Evolutionary conservation across 2,329 filamentous ascomycete genomes (phyloP), one percentile per base, ranked within the genome.

Genomic region (Emergomyces pasteurianus): DNA sequence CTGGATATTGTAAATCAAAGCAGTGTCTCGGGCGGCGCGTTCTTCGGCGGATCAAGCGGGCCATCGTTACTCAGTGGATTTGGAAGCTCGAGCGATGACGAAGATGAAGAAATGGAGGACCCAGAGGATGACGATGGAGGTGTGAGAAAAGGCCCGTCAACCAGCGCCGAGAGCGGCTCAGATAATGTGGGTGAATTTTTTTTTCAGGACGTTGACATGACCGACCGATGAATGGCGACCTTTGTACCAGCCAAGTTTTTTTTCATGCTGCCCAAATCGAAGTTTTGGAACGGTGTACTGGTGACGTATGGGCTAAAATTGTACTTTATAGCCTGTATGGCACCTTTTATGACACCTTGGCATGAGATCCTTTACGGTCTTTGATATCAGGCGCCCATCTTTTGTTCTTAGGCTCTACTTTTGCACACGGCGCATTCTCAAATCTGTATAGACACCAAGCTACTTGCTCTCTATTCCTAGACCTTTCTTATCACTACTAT

Each of bases 61-160:
- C 71, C 68, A 58, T 87, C 88, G 36, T 78, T 96, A 63, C 83
- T 94, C 34, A 92, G 89, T 70, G 91, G 92, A 58, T 97, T 97
- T 75, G 92, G 90, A 70, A 95, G 91, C 75, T 94, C 89, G 56
- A 96, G 91, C 69, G 91, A 96, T 67, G 92, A 96, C 74, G 94
- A 97, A 66, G 94, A 97, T 65, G 92, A 96, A 68, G 92, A 96
- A 64, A 88, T 90, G 76, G 90, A 95, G 62, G 74, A 77, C 42
- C 72, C 73, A 42, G 73, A 64, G 16, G 87, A 92, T 65, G 88
- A 90, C 67, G 87, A 90, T 63, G 83, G 90, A 67, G 87, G 90
- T 64, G 83, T 67, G 70, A 43, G 68, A 67, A 66, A 68, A 69
- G 58, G 50, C 36, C 58, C 46, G 50, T 56, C 74, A 66, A 72